Conservation (phyloP, 495 filamentous ascomycete genomes). For the Clavariopsis aquatica region DNA sequence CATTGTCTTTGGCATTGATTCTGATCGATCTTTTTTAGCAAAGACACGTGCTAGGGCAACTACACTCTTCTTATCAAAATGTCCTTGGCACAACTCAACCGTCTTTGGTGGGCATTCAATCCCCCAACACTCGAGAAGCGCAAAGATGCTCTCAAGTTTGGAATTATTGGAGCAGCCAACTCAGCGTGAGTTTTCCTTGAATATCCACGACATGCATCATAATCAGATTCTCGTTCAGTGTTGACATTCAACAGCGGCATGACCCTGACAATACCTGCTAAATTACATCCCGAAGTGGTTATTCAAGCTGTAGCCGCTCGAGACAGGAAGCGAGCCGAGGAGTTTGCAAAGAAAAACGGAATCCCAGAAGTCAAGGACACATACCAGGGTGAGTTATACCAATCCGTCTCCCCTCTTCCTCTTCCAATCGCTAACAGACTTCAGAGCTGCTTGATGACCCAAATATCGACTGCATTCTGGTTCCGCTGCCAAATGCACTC, state of each 20-base stretch:
- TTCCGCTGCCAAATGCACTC: constrained; percentile 53
- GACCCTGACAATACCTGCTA: constrained; percentile 55
- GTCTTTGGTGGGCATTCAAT: constrained; percentile 9
- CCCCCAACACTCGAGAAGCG: constrained; percentile 44
- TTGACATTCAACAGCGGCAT: constrained; percentile 46
- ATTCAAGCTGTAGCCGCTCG: constrained; percentile 60
- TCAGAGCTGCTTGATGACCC: constrained; percentile 53
- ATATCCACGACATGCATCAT: constrained; percentile 17
- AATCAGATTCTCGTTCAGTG: no score
- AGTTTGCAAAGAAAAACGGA: constrained; percentile 57
- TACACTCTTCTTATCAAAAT: no score
- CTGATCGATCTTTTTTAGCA: no score
- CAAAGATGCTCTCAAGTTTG: constrained; percentile 47
- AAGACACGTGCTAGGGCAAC: no score
- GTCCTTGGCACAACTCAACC: not conserved
- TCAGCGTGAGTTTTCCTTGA: constrained; percentile 42
- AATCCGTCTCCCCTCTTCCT: no score
- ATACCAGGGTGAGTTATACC: constrained; percentile 45
- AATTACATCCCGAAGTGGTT: constrained; percentile 59
- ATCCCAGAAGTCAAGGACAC: constrained; percentile 56
- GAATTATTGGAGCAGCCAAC: constrained; percentile 52
- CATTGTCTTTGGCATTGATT: no score
- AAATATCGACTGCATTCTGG: constrained; percentile 54
- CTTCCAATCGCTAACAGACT: no score
- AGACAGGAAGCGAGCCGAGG: constrained; percentile 53